Evolutionary conservation across 2,329 filamentous ascomycete genomes (phyloP).

Genomic region (Ophiostoma ulmi): DNA sequence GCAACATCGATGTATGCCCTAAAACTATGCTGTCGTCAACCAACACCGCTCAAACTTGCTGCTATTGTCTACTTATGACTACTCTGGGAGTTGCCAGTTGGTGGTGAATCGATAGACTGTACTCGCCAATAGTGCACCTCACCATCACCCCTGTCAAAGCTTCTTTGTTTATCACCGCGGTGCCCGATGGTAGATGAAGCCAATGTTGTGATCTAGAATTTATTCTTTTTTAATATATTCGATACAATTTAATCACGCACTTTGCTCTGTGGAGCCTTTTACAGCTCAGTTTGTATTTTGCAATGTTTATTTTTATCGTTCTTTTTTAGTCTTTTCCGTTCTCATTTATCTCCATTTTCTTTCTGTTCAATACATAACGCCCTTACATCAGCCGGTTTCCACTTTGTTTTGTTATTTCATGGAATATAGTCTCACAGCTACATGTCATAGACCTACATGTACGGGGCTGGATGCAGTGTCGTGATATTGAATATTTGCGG

Average conservation of each 20-base stretch:
- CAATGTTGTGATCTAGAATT: neutral
- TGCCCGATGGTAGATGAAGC: neutral
- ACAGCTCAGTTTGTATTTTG: neutral
- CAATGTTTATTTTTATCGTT: neutral
- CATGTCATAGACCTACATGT: neutral
- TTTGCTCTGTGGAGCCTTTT: neutral
- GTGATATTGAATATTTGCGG: neutral
- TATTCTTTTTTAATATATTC: neutral
- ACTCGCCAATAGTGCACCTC: neutral
- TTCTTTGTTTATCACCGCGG: neutral
- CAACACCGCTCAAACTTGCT: neutral
- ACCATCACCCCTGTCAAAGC: neutral
- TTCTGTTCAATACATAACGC: neutral
- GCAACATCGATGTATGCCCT: neutral
- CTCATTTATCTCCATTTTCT: neutral
- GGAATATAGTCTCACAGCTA: neutral
- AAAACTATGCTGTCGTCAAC: neutral
- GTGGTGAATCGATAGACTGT: conserved; percentile 1
- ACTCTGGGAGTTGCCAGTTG: neutral
- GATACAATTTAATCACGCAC: neutral
- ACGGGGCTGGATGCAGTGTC: neutral
- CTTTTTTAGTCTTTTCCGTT: neutral
- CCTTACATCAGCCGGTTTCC: neutral
- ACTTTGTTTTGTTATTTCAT: neutral
- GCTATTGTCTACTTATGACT: neutral